Evolutionary conservation across 306 rosid species (phyloP).

Genomic region (Rubus parviflorus): DNA sequence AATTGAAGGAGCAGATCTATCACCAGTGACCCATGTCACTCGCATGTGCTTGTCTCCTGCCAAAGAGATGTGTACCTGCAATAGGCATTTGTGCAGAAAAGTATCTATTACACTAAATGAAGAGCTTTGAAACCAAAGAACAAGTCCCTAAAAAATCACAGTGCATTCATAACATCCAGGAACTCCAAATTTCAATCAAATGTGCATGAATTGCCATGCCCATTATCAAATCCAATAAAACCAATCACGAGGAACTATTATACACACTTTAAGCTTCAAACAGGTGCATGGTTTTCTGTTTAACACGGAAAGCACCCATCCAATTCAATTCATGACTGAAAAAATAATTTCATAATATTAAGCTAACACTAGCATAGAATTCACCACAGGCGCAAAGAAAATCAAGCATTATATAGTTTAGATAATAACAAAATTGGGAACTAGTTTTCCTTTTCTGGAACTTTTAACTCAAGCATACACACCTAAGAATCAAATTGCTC

Average conservation of each 20-base stretch:
- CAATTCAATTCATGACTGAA: not conserved
- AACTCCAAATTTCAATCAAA: not conserved
- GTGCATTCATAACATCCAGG: not conserved
- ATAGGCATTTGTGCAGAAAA: constrained; percentile 19
- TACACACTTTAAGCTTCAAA: not conserved
- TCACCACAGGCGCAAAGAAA: not conserved
- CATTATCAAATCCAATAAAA: not conserved
- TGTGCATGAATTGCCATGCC: not conserved
- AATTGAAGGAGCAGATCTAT: constrained; percentile 57
- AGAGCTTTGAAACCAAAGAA: not conserved
- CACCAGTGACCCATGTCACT: constrained; percentile 70
- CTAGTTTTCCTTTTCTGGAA: not conserved
- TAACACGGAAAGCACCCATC: not conserved
- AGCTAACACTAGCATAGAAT: not conserved
- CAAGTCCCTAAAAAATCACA: not conserved
- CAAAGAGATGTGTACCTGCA: constrained; percentile 86
- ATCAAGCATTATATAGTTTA: not conserved
- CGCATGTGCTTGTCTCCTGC: constrained; percentile 86
- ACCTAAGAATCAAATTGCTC: not conserved
- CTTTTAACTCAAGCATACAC: not conserved
- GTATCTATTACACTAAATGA: constrained; percentile 22
- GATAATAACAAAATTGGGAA: not conserved
- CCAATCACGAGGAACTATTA: not conserved
- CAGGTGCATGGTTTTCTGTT: not conserved
- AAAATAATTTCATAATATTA: not conserved